These are phyloP conservation scores for Reticulascus tulasneorum DNA, from an alignment of 2,329 filamentous ascomycete species.

Conservation along the genomic window DNA sequence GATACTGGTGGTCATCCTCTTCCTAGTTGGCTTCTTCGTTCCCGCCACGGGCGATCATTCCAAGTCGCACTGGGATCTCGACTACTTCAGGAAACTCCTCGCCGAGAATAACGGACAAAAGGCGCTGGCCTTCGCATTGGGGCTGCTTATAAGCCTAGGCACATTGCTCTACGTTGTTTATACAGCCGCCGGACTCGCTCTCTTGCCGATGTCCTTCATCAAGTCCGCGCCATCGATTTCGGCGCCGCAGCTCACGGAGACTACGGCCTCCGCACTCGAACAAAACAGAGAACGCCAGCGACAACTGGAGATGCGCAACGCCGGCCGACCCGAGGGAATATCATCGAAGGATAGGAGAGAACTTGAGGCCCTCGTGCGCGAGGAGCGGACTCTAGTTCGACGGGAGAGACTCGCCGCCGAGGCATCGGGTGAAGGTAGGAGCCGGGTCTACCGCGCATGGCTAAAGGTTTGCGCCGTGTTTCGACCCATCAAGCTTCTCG, in stretches of 20 bases:
- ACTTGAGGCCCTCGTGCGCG: conserved; percentile 78
- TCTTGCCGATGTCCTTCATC: conserved; percentile 86
- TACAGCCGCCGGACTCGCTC: conserved; percentile 80
- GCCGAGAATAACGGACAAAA: conserved; percentile 88
- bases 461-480: conserved; percentile 77
- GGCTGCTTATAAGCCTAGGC: conserved; percentile 82
- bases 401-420: conserved; percentile 85
- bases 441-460: conserved; percentile 71
- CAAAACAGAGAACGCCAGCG: conserved; percentile 87
- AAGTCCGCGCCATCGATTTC: conserved; percentile 87
- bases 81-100: conserved; percentile 85
- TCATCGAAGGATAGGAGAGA: conserved; percentile 84
- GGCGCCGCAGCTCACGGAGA: conserved; percentile 71
- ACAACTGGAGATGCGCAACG: conserved; percentile 81
- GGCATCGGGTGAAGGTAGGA: conserved; percentile 71
- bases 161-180: conserved; percentile 85
- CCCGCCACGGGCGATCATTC: conserved; percentile 68
- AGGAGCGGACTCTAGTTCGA: conserved; percentile 88
- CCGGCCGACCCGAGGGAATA: conserved; percentile 69
- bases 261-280: conserved; percentile 75
- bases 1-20: conserved; percentile 72
- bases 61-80: conserved; percentile 71
- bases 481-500: conserved; percentile 82
- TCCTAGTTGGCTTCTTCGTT: conserved; percentile 91
- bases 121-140: conserved; percentile 83